Evolutionary conservation across 441 rosid species (phyloP), one percentile per base, ranked within the genome.

Genomic region (Erysimum cheiri): DNA sequence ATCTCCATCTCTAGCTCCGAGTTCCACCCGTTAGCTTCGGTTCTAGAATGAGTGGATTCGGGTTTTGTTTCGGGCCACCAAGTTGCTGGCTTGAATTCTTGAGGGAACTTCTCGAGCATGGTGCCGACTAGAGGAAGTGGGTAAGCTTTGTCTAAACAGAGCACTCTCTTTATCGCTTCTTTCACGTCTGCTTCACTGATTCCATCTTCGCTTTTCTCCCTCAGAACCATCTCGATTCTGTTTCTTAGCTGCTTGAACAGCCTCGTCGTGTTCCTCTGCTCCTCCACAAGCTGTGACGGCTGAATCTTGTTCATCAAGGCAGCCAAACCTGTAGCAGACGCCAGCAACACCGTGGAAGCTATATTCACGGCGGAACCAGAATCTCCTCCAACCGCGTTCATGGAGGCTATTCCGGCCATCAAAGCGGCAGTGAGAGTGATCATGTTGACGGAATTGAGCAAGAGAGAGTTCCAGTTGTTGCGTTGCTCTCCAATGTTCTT

Each of bases 231-330:
- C 70, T 79, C 22, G 4, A 85, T 74, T 65, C 76, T 69, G 11
- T 36, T 49, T 22, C 82, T 73, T 1, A 91, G 85, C 49, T 86
- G 81, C 57, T 62, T 78, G 67, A 89, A 86, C 69, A 91, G 41
- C 68, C 86, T 79, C 0, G 83, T 70, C 0, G 93, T 89, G 24
- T 87, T 89, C 6, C 95, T 81, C 22, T 88, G 97, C 73, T 91
- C 97, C 70, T 91, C 93, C 0, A 85, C 92, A 0, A 88, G 88
- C 56, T 91, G 97, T 0, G 97, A 88, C 1, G 94, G 97, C 66
- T 91, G 94, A 61, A 91, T 82, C 75, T 80, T 85, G 81, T 86
- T 91, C 91, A 84, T 82, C 28, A 86, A 28, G 2, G 78, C 53
- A 66, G 79, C 52, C 79, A 88, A 69, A 11, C 86, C 93, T 0